phyloP scores from a whole-genome alignment of 169 alveolate species.

The Cryptosporidium tyzzeri region DNA sequence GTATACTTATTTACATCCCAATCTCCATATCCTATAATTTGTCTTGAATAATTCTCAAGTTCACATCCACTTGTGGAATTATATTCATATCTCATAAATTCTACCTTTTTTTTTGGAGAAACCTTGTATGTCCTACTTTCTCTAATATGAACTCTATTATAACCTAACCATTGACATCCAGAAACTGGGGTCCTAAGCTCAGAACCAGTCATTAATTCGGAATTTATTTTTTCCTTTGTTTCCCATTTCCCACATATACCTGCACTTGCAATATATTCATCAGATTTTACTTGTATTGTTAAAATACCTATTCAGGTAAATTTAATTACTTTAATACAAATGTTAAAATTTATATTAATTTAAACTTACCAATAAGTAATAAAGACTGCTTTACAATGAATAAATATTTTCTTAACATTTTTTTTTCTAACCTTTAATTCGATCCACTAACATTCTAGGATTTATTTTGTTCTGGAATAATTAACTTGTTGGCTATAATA shows the following conservation, averaged over 20 bases:
- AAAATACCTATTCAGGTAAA: not conserved
- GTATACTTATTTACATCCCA: constrained; percentile 37
- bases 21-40: constrained; percentile 58
- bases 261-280: not conserved
- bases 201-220: not conserved
- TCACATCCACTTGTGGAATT: constrained; percentile 73
- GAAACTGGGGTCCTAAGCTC: constrained; percentile 4
- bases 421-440: not conserved
- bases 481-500: not conserved
- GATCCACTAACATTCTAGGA: not conserved
- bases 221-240: constrained; percentile 50
- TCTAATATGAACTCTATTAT: constrained; percentile 51
- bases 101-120: constrained; percentile 26
- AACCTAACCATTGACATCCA: constrained; percentile 70
- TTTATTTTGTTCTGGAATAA: not conserved
- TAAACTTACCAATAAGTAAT: not conserved
- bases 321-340: not conserved
- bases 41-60: constrained; percentile 53
- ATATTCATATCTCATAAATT: constrained; percentile 55
- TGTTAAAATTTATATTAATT: not conserved
- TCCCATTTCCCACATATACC: constrained; percentile 72
- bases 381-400: not conserved
- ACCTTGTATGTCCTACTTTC: constrained; percentile 27
- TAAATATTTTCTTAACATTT: not conserved
- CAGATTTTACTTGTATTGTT: not conserved